Base-by-base conservation (phyloP, 225 moss, liverwort and hornwort genomes). In the Pseudoscleropodium purum region DNA sequence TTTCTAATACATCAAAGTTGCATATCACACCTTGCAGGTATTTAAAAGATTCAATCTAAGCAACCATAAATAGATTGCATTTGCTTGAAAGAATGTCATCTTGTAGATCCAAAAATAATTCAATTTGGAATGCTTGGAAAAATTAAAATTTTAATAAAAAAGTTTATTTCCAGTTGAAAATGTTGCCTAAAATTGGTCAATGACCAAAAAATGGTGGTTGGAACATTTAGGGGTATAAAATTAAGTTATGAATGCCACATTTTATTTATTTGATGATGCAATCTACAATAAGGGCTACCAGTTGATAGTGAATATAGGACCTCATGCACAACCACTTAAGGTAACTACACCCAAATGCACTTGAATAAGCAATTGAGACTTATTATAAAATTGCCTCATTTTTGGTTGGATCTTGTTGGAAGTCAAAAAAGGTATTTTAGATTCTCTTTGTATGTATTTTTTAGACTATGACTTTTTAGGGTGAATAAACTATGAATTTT, bases 111-210 rank as follows among this genome's bases (percentile, higher is more conserved):
- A 37, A 37, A 11, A 0, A 43, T 15, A 41, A 15, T 26, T 27
- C 3, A 26, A 9, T 27, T 3, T 41, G 9, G 3, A 43, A 5
- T 72, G 15, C 27, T 41, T 26, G 1, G 1, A 72, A 72, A 27
- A 72, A 27, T 43, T 9, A 72, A 26, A 41, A 26, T 24, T 69
- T 72, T 72, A 9, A 43, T 9, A 15, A 27, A 9, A 16, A 41
- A 72, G 14, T 70, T 72, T 43, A 2, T 1, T 72, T 72, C 5
- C 1, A 0, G 9, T 72, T 72, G 72, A 72, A 23, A 39, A 39
- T 70, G 3, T 70, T 70, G 25, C 5, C 1, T 1, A 0, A 70
- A 39, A 72, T 72, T 5, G 4, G 1, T 7, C 1, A 39, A 5
- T 41, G 72, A 72, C 15, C 3, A 27, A 24, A 8, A n/a, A 39